Evolutionary conservation across 495 filamentous ascomycete species (phyloP).

Genomic region (Penicillium goetzii): DNA sequence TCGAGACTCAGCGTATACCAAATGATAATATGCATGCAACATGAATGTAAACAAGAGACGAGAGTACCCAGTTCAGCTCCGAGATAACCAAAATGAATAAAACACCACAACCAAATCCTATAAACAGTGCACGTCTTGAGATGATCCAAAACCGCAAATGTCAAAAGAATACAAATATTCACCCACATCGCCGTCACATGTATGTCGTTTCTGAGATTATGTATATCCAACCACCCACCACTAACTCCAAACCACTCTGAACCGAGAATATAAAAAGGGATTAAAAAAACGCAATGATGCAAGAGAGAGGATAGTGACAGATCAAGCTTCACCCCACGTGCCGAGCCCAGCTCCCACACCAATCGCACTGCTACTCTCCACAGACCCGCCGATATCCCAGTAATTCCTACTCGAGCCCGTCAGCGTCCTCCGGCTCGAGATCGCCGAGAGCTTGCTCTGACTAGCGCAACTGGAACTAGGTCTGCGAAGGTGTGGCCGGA

Average conservation of each 20-base stretch:
- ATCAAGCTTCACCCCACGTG: conserved; percentile 72
- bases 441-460: conserved; percentile 68
- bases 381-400: conserved; percentile 83
- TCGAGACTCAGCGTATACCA: neutral
- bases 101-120: neutral
- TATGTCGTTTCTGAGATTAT: conserved; percentile 6
- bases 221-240: neutral
- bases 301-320: neutral
- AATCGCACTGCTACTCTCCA: conserved; percentile 72
- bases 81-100: neutral
- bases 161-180: neutral
- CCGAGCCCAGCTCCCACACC: conserved; percentile 66
- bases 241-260: neutral
- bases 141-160: neutral
- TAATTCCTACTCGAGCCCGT: conserved; percentile 72
- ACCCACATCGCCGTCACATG: conserved; percentile 2
- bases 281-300: neutral
- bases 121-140: neutral
- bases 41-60: neutral
- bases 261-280: neutral
- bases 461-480: conserved; percentile 73
- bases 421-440: conserved; percentile 56
- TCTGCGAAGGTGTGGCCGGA: conserved; percentile 53
- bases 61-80: neutral
- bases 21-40: conserved; percentile 1